These are phyloP conservation scores for Globisporangium viniferum DNA, from an alignment of 352 stramenopile species.

Conservation along the genomic window DNA sequence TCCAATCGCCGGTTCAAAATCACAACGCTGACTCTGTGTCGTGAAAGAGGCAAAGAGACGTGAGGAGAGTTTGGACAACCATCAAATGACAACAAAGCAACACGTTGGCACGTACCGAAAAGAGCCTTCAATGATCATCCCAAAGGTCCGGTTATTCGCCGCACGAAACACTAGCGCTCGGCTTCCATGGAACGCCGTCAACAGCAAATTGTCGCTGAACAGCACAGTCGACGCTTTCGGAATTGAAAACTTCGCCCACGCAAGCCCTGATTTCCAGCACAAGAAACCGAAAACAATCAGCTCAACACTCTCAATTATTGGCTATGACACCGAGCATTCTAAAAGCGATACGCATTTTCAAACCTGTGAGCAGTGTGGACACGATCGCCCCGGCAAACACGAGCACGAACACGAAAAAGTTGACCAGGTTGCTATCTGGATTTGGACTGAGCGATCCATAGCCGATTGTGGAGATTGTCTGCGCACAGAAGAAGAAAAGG, in stretches of 20 bases:
- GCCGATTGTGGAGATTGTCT: conserved; percentile 61
- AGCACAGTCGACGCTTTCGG: conserved; percentile 44
- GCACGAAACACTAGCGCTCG: conserved; percentile 59
- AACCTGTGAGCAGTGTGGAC: conserved; percentile 48
- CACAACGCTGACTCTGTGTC: conserved; percentile 42
- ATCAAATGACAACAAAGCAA: background rate
- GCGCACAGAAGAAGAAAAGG: conserved; percentile 58
- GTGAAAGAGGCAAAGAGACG: background rate
- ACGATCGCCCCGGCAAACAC: conserved; percentile 37
- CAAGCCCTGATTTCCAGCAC: conserved; percentile 27
- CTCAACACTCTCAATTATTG: background rate
- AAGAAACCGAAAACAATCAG: background rate
- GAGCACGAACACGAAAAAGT: conserved; percentile 63
- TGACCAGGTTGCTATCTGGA: conserved; percentile 40
- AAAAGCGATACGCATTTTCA: conserved; percentile 1
- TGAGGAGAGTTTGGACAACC: background rate
- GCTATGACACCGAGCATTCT: background rate
- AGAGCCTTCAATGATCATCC: conserved; percentile 49
- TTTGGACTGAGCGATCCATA: conserved; percentile 47
- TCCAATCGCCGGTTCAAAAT: conserved; percentile 42
- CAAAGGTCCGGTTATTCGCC: conserved; percentile 52
- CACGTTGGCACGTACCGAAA: conserved; percentile 35
- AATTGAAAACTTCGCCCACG: conserved; percentile 68
- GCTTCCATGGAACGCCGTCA: conserved; percentile 47
- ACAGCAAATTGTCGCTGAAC: conserved; percentile 46